Evolutionary conservation across 2,329 filamentous ascomycete genomes (phyloP), one percentile per base, ranked within the genome.

Genomic region (Exophiala aquamarina): DNA sequence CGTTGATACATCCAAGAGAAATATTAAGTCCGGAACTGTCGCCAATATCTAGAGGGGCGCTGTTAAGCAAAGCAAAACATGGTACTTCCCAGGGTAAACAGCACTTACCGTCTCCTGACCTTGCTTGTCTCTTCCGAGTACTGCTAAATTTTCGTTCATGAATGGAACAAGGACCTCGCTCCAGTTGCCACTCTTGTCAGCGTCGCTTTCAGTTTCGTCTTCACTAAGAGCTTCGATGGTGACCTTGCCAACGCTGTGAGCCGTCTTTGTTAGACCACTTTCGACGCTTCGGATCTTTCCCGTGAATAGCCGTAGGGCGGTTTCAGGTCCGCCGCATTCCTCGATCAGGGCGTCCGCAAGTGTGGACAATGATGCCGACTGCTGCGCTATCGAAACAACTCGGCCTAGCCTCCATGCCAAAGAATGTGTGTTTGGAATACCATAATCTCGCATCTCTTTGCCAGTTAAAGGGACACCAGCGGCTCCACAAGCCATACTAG

Each of bases 121-220:
- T 10, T 37, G 14, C 4, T 11, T 14, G 28, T 42, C 23, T 20
- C 18, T 48, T 15, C 34, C 34, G 10, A 42, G 7, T 7, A 57
- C 59, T n/a, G 57, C 59, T 3, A 63, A 49, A 58, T 87, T 87
- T 61, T 88, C 83, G 62, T 87, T 87, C 67, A 86, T 86, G 70
- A 87, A 87, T 0, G 83, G 82, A 40, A 87, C 82, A 61, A 79
- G 83, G 59, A 86, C 66, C 17, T 63, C 67, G 0, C 79, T 79
- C 7, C 59, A 41, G 20, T 35, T 21, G 18, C 34, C n/a, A 26
- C 61, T 13, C 32, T 59, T 51, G 61, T 75, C 55, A 6, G 65
- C 55, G 3, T 56, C 56, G 9, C 57, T 54, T 20, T 54, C 47
- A 5, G 36, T 44, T 32, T 28, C 48, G 14, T 41, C 49, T 66